Base-by-base conservation (phyloP, 2,329 filamentous ascomycete species). In the Calonectria crousiana region DNA sequence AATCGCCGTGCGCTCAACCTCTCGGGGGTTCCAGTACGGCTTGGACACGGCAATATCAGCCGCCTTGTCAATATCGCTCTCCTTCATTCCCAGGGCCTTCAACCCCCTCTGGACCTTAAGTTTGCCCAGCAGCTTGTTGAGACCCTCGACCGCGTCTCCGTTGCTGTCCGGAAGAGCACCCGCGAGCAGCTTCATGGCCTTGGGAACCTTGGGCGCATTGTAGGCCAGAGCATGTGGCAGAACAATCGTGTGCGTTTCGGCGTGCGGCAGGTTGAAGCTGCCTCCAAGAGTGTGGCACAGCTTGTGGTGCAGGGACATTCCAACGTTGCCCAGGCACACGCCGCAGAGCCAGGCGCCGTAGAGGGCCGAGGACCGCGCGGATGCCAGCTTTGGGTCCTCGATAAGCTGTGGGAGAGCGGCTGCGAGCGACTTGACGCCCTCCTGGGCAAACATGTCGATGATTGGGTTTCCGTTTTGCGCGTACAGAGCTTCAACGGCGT, bases 211-310 rank as follows among this genome's bases (percentile, higher is more conserved):
- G 0, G 90, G 90, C 0, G 90, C 89, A 75, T 93, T 93, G 80
- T 93, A 93, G 2, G 91, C 89, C 5, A 93, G 83, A 0, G 90
- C 90, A 77, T 93, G 92, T 0, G 91, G 91, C 13, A 93, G 85
- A 3, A 93, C 87, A 49, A 91, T 72, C 1, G 72, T 72, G 28
- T 74, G 72, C 2, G 72, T 74, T 65, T 74, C 72, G 1, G 72
- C 53, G 38, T 74, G 72, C 28, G 72, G 72, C 8, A 74, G n/a
- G 14, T 72, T 58, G 23, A 74, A 74, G 34, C 87, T 90, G 14
- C 92, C 92, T 34, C 91, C 92, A 2, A 93, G 85, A 0, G 90
- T 90, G 79, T 74, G 72, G 18, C 72, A 74, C 2, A 74, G 47
- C 38, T 74, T 74, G 56, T 74, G 72, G 23, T 74, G 72, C 11